phyloP scores from a whole-genome alignment of 140 eudicot species.

The Cichorium intybus region DNA sequence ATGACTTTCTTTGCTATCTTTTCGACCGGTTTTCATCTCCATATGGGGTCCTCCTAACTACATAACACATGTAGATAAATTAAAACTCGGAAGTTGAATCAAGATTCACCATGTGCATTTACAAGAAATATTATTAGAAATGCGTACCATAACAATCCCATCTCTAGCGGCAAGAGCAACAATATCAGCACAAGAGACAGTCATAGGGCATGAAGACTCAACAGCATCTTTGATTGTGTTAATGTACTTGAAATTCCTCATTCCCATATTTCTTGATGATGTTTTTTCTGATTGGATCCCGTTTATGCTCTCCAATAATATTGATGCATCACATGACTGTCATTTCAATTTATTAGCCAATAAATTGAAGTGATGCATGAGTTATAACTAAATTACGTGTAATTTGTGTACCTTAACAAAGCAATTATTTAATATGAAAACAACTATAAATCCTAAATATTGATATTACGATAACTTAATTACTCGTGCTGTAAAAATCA shows the following conservation, averaged over 20 bases:
- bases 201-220: conserved; percentile 66
- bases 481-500: neutral
- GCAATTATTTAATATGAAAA: too few relatives aligned
- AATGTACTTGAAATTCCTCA: conserved; percentile 88
- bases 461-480: too few relatives aligned
- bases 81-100: neutral
- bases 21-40: conserved; percentile 81
- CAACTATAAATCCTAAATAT: too few relatives aligned
- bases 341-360: neutral
- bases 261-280: conserved; percentile 57
- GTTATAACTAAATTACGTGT: too few relatives aligned
- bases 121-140: neutral
- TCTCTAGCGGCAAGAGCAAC: conserved; percentile 89
- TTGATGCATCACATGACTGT: conserved; percentile 89
- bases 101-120: neutral
- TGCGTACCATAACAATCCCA: conserved; percentile 63
- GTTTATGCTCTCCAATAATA: conserved; percentile 51
- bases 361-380: too few relatives aligned
- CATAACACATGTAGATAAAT: neutral
- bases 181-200: conserved; percentile 85
- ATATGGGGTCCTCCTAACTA: conserved; percentile 82
- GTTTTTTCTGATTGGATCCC: conserved; percentile 61
- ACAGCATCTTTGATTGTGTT: conserved; percentile 69
- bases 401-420: too few relatives aligned
- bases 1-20: conserved; percentile 63